phyloP scores from a whole-genome alignment of 305 asterid species.

The Nicotiana rustica region DNA sequence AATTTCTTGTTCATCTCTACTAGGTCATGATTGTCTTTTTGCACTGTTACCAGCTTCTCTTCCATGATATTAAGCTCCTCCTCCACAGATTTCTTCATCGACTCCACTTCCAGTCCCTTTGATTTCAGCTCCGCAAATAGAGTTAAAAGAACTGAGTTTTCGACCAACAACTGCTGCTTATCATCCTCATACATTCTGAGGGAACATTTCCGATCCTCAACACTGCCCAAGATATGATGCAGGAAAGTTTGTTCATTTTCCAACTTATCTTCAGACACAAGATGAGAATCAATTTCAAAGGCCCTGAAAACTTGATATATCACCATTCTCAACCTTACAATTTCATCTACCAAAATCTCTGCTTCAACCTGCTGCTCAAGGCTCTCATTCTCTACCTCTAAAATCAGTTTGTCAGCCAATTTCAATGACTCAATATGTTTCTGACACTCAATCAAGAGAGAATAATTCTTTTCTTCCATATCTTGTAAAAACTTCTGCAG shows the following conservation, averaged over 20 bases:
- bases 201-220: conserved; percentile 67
- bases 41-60: conserved; percentile 51
- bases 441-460: conserved; percentile 78
- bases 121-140: conserved; percentile 72
- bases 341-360: conserved; percentile 76
- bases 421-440: conserved; percentile 86
- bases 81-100: conserved; percentile 57
- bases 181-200: conserved; percentile 60
- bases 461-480: conserved; percentile 80
- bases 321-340: conserved; percentile 68
- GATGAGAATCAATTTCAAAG: conserved; percentile 54
- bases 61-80: conserved; percentile 55
- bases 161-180: conserved; percentile 69
- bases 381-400: conserved; percentile 78
- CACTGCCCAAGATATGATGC: conserved; percentile 55
- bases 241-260: conserved; percentile 63
- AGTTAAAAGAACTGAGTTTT: conserved; percentile 76
- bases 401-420: conserved; percentile 79
- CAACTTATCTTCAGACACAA: conserved; percentile 49
- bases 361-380: conserved; percentile 93
- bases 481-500: conserved; percentile 88
- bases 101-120: conserved; percentile 64
- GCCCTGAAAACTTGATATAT: conserved; percentile 71
- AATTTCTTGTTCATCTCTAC: conserved; percentile 56
- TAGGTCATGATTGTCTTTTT: conserved; percentile 58